Conservation (phyloP, 2,329 filamentous ascomycete species). For the Karstenula rhodostoma region DNA sequence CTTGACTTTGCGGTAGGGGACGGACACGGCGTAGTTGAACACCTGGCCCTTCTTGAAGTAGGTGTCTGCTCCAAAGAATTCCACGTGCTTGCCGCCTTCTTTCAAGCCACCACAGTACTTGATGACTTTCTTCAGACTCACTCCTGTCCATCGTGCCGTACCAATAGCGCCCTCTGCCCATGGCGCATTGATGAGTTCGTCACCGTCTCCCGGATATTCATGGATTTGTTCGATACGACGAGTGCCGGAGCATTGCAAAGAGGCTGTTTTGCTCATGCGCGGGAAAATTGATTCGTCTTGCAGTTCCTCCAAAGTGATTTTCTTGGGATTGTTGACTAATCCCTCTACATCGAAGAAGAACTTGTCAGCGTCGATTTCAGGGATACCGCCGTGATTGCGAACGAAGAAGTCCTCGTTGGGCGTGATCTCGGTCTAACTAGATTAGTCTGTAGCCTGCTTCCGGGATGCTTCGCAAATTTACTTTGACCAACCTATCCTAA, state of each 20-base stretch:
- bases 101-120: slow-evolving; percentile 72
- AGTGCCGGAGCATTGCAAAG: slow-evolving; percentile 74
- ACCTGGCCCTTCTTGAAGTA: slow-evolving; percentile 74
- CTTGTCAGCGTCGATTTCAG: slow-evolving; percentile 66
- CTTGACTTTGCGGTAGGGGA: slow-evolving; percentile 74
- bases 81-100: slow-evolving; percentile 66
- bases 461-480: neutral
- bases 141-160: slow-evolving; percentile 69
- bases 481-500: slow-evolving; percentile 61
- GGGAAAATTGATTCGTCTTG: slow-evolving; percentile 68
- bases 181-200: slow-evolving; percentile 60
- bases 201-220: slow-evolving; percentile 71
- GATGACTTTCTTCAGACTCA: slow-evolving; percentile 73
- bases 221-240: slow-evolving; percentile 73
- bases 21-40: slow-evolving; percentile 72
- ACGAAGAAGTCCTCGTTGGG: slow-evolving; percentile 71
- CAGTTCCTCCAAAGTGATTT: slow-evolving; percentile 66
- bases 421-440: slow-evolving; percentile 61
- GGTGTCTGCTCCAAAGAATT: slow-evolving; percentile 74
- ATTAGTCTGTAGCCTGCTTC: slow-evolving; percentile 19
- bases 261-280: slow-evolving; percentile 65
- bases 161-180: slow-evolving; percentile 68
- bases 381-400: slow-evolving; percentile 76
- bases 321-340: slow-evolving; percentile 66
- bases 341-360: slow-evolving; percentile 67